Evolutionary conservation across 2,329 filamentous ascomycete genomes (phyloP).

Genomic region (Cadophora malorum): DNA sequence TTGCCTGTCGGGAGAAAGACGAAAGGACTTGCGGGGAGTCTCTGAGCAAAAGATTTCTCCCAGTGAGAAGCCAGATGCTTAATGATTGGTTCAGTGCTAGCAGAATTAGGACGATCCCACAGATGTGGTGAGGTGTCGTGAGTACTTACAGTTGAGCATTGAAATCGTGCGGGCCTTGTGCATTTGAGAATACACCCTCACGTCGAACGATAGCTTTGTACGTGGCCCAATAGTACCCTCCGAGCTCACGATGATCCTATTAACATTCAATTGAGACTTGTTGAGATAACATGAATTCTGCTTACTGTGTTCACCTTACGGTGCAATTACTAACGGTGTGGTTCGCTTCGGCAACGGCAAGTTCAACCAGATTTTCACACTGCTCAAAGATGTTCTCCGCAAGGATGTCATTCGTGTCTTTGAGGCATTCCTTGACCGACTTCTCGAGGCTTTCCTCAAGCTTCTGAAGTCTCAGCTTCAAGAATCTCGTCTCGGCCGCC

Average conservation of each 20-base stretch:
- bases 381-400: conserved; percentile 54
- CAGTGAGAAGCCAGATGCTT: conserved; percentile 37
- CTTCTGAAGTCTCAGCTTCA: conserved; percentile 49
- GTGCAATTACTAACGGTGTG: conserved; percentile 49
- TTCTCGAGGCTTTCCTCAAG: conserved; percentile 51
- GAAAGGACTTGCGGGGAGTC: conserved; percentile 50
- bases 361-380: conserved; percentile 48
- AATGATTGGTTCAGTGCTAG: conserved; percentile 33
- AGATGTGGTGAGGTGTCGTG: neutral
- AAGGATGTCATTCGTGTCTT: conserved; percentile 50
- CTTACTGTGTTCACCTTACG: conserved; percentile 42
- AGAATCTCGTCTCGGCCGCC: conserved; percentile 47
- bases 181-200: conserved; percentile 53
- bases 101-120: neutral
- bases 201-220: conserved; percentile 63
- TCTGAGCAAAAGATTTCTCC: conserved; percentile 48
- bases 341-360: conserved; percentile 48
- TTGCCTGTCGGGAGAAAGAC: conserved; percentile 45
- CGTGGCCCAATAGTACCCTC: conserved; percentile 57
- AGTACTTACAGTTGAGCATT: conserved; percentile 45
- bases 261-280: neutral
- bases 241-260: conserved; percentile 45
- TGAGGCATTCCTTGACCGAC: conserved; percentile 48
- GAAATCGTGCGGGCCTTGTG: conserved; percentile 49
- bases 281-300: neutral